Conservation (phyloP, 177 flowering plant species). For the Tripterygium wilfordii region DNA sequence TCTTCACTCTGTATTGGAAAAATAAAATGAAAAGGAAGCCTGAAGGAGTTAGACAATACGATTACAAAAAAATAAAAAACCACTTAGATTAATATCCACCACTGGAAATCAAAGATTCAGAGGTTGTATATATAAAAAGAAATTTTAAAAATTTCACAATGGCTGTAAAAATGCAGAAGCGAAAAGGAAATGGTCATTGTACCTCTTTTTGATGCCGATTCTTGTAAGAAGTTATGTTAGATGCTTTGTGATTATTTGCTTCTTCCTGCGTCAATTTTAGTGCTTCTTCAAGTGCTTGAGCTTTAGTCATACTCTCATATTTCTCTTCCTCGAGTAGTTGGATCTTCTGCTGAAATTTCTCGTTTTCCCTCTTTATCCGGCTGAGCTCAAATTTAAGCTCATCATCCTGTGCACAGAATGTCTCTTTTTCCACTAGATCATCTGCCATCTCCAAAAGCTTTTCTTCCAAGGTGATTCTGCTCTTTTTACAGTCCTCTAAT, state of each 20-base stretch:
- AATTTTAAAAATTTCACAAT: too few relatives aligned
- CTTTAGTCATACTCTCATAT: conserved; percentile 20
- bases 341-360: conserved; percentile 32
- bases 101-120: too few relatives aligned
- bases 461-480: conserved; percentile 24
- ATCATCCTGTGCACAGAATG: conserved; percentile 21
- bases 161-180: too few relatives aligned
- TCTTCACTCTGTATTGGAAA: conserved; percentile 9
- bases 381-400: conserved; percentile 39
- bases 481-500: conserved; percentile 29
- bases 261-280: conserved; percentile 23
- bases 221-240: conserved; percentile 2
- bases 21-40: neutral
- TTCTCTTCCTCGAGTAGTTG: conserved; percentile 39
- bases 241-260: too few relatives aligned
- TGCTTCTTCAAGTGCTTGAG: conserved; percentile 33
- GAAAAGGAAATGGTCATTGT: too few relatives aligned
- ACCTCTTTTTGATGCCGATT: conserved; percentile 8
- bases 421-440: conserved; percentile 26
- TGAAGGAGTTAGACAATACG: neutral
- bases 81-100: too few relatives aligned
- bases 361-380: conserved; percentile 28
- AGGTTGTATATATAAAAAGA: neutral
- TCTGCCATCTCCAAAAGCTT: conserved; percentile 35
- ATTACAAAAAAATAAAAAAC: too few relatives aligned